Evolutionary conservation across 108 stramenopile genomes (phyloP).

Genomic region (Stephanodiscus triporus): DNA sequence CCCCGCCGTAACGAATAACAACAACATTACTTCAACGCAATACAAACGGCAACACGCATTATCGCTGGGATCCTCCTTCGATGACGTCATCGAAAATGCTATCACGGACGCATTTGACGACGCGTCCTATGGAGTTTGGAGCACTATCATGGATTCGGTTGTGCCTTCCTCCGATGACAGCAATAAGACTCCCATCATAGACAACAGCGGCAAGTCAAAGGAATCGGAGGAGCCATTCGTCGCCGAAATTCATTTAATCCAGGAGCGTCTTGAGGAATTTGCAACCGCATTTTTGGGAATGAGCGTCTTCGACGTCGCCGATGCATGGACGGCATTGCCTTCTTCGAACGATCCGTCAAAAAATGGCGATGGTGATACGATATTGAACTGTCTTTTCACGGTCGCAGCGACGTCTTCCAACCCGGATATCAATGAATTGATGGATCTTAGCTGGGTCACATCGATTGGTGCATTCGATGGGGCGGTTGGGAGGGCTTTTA

Average conservation of each 20-base stretch:
- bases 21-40: neutral
- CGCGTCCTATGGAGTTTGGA: conserved; percentile 88
- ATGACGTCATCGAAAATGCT: conserved; percentile 12
- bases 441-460: conserved; percentile 44
- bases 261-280: conserved; percentile 92
- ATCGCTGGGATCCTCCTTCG: neutral
- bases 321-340: conserved; percentile 82
- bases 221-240: conserved; percentile 31
- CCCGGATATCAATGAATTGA: conserved; percentile 56
- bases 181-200: neutral
- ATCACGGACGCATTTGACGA: conserved; percentile 78
- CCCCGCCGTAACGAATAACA: neutral
- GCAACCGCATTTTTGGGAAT: conserved; percentile 89
- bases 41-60: neutral
- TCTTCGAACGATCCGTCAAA: conserved; percentile 6
- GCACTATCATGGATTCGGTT: conserved; percentile 79
- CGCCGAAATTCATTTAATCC: conserved; percentile 37
- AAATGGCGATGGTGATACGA: neutral
- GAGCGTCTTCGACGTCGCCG: conserved; percentile 94
- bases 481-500: conserved; percentile 82
- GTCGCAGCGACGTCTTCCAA: conserved; percentile 63
- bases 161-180: conserved; percentile 10
- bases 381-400: conserved; percentile 60
- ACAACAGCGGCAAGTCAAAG: conserved; percentile 22
- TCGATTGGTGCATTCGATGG: conserved; percentile 76